These are phyloP conservation scores for Phialocephala sp. DNA, from an alignment of 2,329 filamentous ascomycete species.

Conservation along the genomic window DNA sequence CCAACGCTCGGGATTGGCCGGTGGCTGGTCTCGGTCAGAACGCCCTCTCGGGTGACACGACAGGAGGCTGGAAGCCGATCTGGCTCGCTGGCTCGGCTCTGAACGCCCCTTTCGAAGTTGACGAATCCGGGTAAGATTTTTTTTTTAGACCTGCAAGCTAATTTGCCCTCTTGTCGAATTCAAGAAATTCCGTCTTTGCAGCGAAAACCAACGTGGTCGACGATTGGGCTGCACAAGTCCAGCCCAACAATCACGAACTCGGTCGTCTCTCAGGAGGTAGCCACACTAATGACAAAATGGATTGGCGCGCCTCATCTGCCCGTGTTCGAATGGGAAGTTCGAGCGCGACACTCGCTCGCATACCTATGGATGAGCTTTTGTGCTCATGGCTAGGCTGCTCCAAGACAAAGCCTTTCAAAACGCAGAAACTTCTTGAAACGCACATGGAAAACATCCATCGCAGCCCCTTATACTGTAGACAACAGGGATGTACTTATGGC, in stretches of 20 bases:
- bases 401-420: not conserved
- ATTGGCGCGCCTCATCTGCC: no score
- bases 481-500: not conserved
- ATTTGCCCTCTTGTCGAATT: not conserved
- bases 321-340: no score
- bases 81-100: not conserved
- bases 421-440: not conserved
- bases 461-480: not conserved
- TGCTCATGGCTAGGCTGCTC: not conserved
- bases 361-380: not conserved
- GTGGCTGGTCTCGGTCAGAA: not conserved
- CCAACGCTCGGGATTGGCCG: not conserved
- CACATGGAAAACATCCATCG: not conserved
- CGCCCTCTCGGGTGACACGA: constrained; percentile 8
- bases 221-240: no score
- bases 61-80: not conserved
- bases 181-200: no score
- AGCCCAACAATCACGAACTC: no score
- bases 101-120: not conserved
- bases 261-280: no score
- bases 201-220: no score
- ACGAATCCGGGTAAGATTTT: constrained; percentile 10
- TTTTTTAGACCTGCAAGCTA: constrained; percentile 2
- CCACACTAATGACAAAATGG: no score
- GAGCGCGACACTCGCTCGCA: not conserved